Conservation (phyloP, 306 rosid species). For the Cucurbita pepo region DNA sequence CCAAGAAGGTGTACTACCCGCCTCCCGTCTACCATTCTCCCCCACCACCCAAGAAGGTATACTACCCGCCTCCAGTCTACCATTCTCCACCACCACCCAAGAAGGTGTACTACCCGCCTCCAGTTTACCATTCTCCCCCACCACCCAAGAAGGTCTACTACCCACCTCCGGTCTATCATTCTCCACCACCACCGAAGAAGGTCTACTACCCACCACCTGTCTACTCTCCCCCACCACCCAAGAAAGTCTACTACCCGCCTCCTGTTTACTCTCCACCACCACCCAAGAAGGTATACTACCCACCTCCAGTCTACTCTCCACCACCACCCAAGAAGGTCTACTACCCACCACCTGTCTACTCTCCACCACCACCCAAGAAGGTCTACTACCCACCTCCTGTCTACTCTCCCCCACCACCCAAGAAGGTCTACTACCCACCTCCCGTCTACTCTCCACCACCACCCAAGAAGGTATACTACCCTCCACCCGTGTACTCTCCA, state of each 20-base stretch:
- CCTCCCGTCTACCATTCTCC: background rate
- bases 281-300: background rate
- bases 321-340: background rate
- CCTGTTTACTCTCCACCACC: background rate
- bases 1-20: background rate
- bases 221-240: background rate
- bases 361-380: background rate
- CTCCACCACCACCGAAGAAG: background rate
- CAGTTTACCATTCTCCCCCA: background rate
- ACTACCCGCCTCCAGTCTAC: no score
- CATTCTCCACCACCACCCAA: background rate
- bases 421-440: background rate
- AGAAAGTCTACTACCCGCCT: background rate
- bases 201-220: no score
- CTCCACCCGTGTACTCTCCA: background rate
- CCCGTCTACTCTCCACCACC: background rate
- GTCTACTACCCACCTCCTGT: background rate
- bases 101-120: background rate
- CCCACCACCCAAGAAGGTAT: no score
- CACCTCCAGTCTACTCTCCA: background rate
- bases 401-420: background rate
- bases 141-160: background rate
- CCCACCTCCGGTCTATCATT: conserved; percentile 3
- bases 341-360: background rate
- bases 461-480: background rate